Evolutionary conservation across 2,329 filamentous ascomycete genomes (phyloP).

Genomic region (Sordariomycetes sp.): DNA sequence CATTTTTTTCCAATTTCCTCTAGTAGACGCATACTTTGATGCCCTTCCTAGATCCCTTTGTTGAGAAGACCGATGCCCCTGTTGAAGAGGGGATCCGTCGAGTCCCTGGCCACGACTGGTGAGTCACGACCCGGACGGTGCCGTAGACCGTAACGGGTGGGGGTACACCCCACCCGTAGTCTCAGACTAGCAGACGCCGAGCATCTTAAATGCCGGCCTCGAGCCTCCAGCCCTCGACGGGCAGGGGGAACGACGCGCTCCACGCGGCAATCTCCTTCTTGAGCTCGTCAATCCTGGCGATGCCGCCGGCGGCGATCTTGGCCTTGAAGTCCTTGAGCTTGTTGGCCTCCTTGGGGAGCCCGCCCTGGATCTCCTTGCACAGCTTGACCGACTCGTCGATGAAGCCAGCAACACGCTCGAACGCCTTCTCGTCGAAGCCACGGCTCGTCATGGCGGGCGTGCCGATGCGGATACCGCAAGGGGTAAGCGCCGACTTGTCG

Average conservation of each 20-base stretch:
- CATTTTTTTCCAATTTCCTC: not conserved
- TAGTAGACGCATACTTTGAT: not conserved
- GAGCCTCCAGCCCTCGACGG: conserved; percentile 59
- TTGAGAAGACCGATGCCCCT: not conserved
- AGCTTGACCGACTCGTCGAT: conserved; percentile 84
- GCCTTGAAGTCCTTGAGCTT: conserved; percentile 99
- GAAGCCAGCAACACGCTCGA: conserved; percentile 78
- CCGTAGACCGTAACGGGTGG: not conserved
- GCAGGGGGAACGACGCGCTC: conserved; percentile 85
- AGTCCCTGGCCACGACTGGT: not conserved
- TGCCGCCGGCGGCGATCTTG: conserved; percentile 67
- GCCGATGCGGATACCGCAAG: conserved; percentile 89
- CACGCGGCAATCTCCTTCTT: conserved; percentile 82
- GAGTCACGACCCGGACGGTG: not conserved
- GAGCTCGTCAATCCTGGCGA: conserved; percentile 70
- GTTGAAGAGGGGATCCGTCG: conserved; percentile 4
- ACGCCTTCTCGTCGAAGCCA: conserved; percentile 86
- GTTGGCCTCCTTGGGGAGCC: conserved; percentile 91
- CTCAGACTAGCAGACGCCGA: not conserved
- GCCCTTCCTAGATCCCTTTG: not conserved
- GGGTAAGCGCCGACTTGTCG: conserved; percentile 92
- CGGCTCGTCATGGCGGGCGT: conserved; percentile 95
- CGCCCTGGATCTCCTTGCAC: conserved; percentile 73
- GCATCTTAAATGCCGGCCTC: conserved; percentile 41
- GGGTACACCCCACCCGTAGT: not conserved